phyloP scores from a whole-genome alignment of 495 filamentous ascomycete species.

The Hypoxylon rickii region DNA sequence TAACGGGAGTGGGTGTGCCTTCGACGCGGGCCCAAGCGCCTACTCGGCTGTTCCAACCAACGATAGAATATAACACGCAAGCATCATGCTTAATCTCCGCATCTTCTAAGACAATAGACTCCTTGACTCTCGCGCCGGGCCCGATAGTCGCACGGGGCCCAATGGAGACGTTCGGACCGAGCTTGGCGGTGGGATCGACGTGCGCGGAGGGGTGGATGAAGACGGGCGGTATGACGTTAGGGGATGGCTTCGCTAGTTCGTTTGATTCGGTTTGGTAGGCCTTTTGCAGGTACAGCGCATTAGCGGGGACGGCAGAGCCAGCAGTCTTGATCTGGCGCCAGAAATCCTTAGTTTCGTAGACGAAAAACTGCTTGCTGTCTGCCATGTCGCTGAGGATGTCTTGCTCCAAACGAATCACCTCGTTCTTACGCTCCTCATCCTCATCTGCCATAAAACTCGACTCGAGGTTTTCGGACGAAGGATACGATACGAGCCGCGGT shows the following conservation, averaged over 20 bases:
- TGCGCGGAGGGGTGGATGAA: constrained; percentile 95
- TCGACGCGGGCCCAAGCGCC: constrained; percentile 98
- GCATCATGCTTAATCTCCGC: constrained; percentile 96
- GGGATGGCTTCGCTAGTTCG: constrained; percentile 82
- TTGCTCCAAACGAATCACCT: constrained; percentile 94
- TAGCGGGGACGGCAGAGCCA: constrained; percentile 94
- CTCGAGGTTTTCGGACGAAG: constrained; percentile 91
- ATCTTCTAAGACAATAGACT: constrained; percentile 94
- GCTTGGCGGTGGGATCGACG: constrained; percentile 93
- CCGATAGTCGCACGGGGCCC: constrained; percentile 84
- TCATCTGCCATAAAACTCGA: constrained; percentile 76
- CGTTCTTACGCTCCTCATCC: constrained; percentile 74
- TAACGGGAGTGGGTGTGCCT: constrained; percentile 87
- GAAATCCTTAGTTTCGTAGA: constrained; percentile 98
- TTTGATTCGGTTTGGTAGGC: constrained; percentile 82
- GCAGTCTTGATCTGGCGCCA: constrained; percentile 99
- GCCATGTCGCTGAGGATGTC: constrained; percentile 96
- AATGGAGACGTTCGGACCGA: constrained; percentile 95
- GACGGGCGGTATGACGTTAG: constrained; percentile 90
- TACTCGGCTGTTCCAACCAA: constrained; percentile 95
- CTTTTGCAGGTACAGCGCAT: constrained; percentile 96
- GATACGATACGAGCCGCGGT: constrained; percentile 89
- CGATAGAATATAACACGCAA: constrained; percentile 93
- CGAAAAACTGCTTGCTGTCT: constrained; percentile 97
- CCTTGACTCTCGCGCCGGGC: constrained; percentile 89